phyloP scores from a whole-genome alignment of 2,329 filamentous ascomycete species.

The Aspergillus vadensis region DNA sequence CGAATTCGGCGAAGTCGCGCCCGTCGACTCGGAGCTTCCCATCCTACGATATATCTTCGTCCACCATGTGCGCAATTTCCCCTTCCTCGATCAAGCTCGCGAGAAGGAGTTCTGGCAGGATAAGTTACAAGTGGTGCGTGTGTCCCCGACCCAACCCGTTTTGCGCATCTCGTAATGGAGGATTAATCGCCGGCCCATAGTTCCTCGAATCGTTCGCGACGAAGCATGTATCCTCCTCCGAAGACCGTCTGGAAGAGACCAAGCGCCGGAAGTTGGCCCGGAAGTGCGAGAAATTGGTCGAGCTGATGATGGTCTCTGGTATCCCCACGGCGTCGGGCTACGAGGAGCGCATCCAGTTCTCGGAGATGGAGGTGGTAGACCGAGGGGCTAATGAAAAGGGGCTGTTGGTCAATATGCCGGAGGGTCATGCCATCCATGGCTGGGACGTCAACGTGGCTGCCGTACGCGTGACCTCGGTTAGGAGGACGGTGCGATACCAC shows the following conservation, averaged over 20 bases:
- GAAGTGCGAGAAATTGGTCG: conserved; percentile 93
- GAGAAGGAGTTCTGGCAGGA: conserved; percentile 99
- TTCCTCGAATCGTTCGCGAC: conserved; percentile 96
- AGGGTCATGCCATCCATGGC: conserved; percentile 88
- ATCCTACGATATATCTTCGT: conserved; percentile 97
- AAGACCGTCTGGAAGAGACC: conserved; percentile 93
- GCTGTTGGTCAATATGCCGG: conserved; percentile 80
- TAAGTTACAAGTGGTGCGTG: conserved; percentile 84
- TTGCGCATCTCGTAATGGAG: background rate
- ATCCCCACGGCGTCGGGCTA: conserved; percentile 95
- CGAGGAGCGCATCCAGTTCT: conserved; percentile 94
- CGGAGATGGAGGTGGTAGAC: conserved; percentile 95
- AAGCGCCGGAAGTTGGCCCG: conserved; percentile 88
- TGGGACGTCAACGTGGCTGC: conserved; percentile 97
- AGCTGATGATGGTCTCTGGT: conserved; percentile 99
- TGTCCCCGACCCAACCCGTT: background rate
- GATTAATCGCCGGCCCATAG: conserved; percentile 47
- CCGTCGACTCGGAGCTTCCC: conserved; percentile 89
- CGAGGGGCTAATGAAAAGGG: conserved; percentile 89
- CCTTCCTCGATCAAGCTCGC: conserved; percentile 91
- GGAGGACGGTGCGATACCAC: conserved; percentile 85
- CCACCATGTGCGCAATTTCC: conserved; percentile 95
- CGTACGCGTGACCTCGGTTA: conserved; percentile 76
- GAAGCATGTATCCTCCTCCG: conserved; percentile 95
- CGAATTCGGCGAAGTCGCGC: conserved; percentile 87